These are phyloP conservation scores for Achaetomiella virescens DNA, from an alignment of 495 filamentous ascomycete genomes.

Conservation along the genomic window DNA sequence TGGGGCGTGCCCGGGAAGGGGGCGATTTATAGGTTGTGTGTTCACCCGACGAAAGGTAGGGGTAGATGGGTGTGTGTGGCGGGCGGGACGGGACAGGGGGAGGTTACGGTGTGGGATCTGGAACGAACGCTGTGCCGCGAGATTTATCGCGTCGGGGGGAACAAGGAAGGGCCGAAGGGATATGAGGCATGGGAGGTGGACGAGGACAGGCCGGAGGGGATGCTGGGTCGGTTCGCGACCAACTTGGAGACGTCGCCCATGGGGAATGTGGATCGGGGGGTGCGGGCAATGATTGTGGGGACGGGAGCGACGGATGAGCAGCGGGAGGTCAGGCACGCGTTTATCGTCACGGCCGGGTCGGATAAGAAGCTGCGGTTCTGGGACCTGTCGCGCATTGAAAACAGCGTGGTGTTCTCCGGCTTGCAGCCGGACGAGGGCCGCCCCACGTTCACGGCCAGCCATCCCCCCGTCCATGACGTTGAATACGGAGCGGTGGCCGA, in stretches of 20 bases:
- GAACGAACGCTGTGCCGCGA: conserved; percentile 86
- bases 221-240: conserved; percentile 82
- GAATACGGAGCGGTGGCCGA: conserved; percentile 62
- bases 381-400: conserved; percentile 70
- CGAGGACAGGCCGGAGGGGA: conserved; percentile 79
- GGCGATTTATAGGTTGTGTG: conserved; percentile 69
- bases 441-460: conserved; percentile 64
- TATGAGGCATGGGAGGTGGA: conserved; percentile 89
- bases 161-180: conserved; percentile 51
- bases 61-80: conserved; percentile 80
- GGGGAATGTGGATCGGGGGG: conserved; percentile 47
- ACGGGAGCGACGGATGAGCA: conserved; percentile 51
- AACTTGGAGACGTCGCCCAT: conserved; percentile 51
- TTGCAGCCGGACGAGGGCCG: conserved; percentile 61
- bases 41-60: conserved; percentile 71
- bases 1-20: conserved; percentile 83
- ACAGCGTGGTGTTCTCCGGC: conserved; percentile 73
- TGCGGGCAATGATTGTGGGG: conserved; percentile 54
- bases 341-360: conserved; percentile 78
- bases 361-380: conserved; percentile 92
- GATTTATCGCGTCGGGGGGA: conserved; percentile 65
- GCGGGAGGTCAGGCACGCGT: conserved; percentile 55
- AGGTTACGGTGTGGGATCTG: conserved; percentile 93
- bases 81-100: conserved; percentile 82
- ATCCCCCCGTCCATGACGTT: conserved; percentile 64